Conservation (phyloP, 2,329 filamentous ascomycete species). For the Blastomyces emzantsi region DNA sequence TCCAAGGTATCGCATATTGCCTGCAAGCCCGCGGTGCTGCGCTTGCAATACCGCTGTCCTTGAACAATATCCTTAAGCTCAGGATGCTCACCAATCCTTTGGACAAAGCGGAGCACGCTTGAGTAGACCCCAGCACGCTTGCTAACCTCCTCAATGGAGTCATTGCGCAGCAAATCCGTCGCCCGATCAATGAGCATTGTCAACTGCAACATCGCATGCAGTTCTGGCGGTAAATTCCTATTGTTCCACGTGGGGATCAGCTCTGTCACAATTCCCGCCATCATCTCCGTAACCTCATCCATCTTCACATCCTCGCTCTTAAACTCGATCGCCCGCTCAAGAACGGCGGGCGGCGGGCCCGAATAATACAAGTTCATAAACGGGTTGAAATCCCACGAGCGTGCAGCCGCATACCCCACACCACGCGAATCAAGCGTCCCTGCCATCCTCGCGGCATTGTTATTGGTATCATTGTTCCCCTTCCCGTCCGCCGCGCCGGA, state of each 20-base stretch:
- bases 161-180: conserved; percentile 35
- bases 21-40: conserved; percentile 29
- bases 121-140: conserved; percentile 30
- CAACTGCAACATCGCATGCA: conserved; percentile 28
- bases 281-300: conserved; percentile 20
- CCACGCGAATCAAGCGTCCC: conserved; percentile 12
- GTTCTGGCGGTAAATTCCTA: conserved; percentile 21
- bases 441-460: not conserved
- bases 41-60: conserved; percentile 27
- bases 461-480: conserved; percentile 4
- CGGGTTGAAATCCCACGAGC: conserved; percentile 2
- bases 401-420: conserved; percentile 14
- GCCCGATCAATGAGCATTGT: conserved; percentile 31
- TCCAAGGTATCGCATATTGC: conserved; percentile 24
- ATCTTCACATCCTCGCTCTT: conserved; percentile 12
- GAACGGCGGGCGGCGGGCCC: conserved; percentile 5
- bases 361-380: conserved; percentile 9
- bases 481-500: not conserved
- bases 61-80: conserved; percentile 28
- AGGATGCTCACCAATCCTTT: conserved; percentile 26
- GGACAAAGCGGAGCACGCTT: conserved; percentile 34
- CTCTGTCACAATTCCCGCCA: conserved; percentile 20
- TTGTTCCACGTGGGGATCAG: conserved; percentile 12
- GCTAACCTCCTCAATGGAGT: conserved; percentile 32
- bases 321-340: conserved; percentile 10